Evolutionary conservation across 176 grass and related monocot species (phyloP), one percentile per base, ranked within the genome.

Genomic region (Echinochloa phyllopogon): DNA sequence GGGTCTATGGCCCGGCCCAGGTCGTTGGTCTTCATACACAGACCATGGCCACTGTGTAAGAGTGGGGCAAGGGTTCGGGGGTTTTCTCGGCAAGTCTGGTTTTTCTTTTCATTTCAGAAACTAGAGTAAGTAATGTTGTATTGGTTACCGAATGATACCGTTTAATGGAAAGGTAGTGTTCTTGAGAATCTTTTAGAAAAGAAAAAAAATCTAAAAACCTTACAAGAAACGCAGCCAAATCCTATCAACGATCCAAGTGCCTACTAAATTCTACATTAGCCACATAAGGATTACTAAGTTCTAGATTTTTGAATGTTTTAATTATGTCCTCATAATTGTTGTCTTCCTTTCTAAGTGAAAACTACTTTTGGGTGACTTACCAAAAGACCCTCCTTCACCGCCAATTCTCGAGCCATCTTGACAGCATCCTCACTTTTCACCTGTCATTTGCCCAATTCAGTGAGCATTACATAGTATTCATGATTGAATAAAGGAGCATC

Each of bases 401-500:
- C 89, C 59, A 98, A 84, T 60, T 95, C 89, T 53, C 86, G 86
- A 21, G 91, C 91, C 93, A 95, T 96, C 64, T 92, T 95, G 59
- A 98, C 91, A 47, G 87, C 91, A 71, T 98, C 93, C 45, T 98
- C 91, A 60, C 96, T 55, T 75, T 88, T 95, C 40, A 98, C 93
- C 91, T 98, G 76, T 78, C 65, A 59, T 40, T 87, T 73, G 16
- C n/a, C 4, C 24, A 8, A 29, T 49, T 72, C 40, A 48, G 3
- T 50, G 56, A 66, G 5, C 12, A 51, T 51, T 9, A 59, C 3
- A 37, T 20, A 86, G 5, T 53, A 39, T 71, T 70, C 4, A 12
- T 63, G 27, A 27, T 44, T 45, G 37, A 38, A 23, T 5, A 78
- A 8, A 84, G 62, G 3, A 39, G n/a, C 4, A 57, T 9, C 0